phyloP scores from a whole-genome alignment of 306 rosid genomes.

The Prunus persica region DNA sequence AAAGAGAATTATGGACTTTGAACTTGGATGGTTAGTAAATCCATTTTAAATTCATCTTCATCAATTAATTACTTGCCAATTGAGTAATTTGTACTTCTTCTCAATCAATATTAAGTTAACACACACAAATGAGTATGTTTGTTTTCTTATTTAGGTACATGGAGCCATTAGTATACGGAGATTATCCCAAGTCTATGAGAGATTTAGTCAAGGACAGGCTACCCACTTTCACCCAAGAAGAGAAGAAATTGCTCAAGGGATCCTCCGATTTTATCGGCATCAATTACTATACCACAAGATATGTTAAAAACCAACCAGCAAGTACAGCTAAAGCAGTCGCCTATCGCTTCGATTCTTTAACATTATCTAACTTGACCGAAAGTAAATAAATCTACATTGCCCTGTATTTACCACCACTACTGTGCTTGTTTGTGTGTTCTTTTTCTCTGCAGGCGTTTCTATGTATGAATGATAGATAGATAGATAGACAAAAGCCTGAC shows the following conservation, averaged over 20 bases:
- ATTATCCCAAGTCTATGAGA: not conserved
- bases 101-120: too few relatives aligned
- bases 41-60: too few relatives aligned
- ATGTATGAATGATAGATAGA: not conserved
- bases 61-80: too few relatives aligned
- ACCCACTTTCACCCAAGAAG: not conserved
- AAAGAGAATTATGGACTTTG: not conserved
- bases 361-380: not conserved
- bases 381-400: not conserved
- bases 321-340: not conserved
- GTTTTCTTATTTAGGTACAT: not conserved
- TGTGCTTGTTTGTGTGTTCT: not conserved
- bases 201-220: not conserved
- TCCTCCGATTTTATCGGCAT: not conserved
- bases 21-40: not conserved
- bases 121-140: too few relatives aligned
- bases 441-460: not conserved
- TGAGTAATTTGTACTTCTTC: too few relatives aligned
- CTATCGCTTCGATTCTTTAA: slow-evolving; percentile 4
- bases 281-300: not conserved
- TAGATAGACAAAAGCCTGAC: not conserved
- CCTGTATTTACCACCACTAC: too few relatives aligned
- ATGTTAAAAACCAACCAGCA: not conserved
- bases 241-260: not conserved
- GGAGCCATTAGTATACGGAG: not conserved